Conservation (phyloP, 768 basidiomycete species). For the Trametes punicea region DNA sequence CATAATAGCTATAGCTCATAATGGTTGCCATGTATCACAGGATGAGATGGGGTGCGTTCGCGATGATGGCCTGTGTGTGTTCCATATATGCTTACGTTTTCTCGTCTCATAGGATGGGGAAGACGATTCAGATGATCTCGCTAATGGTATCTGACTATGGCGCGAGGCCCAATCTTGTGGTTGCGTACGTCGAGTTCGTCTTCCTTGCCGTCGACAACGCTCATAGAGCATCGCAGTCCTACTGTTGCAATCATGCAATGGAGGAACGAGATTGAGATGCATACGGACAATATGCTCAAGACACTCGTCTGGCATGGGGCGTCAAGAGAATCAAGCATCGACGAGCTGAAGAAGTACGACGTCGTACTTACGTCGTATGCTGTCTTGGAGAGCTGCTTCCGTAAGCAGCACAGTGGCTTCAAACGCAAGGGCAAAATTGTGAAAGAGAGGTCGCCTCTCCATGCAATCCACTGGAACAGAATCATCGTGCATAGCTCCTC, state of each 20-base stretch:
- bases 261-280: constrained; percentile 88
- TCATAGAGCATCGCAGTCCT: constrained; percentile 30
- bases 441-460: constrained; percentile 85
- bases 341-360: constrained; percentile 78
- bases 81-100: constrained; percentile 4
- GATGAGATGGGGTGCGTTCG: constrained; percentile 85
- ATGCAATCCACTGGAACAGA: constrained; percentile 81
- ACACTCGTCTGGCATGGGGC: constrained; percentile 93
- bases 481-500: constrained; percentile 53
- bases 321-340: constrained; percentile 60
- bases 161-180: constrained; percentile 80
- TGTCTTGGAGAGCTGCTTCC: constrained; percentile 87
- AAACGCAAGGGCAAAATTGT: constrained; percentile 79
- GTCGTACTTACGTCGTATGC: constrained; percentile 89
- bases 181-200: constrained; percentile 63
- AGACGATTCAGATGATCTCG: constrained; percentile 96
- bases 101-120: constrained; percentile 65
- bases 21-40: constrained; percentile 34
- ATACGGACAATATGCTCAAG: constrained; percentile 74
- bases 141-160: constrained; percentile 73
- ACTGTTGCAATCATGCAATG: constrained; percentile 71
- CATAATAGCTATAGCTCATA: not conserved
- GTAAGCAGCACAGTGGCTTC: constrained; percentile 91
- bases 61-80: not conserved
- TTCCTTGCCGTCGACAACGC: not conserved